Base-by-base conservation (phyloP, 2,329 filamentous ascomycete species). In the Emmonsiellopsis sp. region DNA sequence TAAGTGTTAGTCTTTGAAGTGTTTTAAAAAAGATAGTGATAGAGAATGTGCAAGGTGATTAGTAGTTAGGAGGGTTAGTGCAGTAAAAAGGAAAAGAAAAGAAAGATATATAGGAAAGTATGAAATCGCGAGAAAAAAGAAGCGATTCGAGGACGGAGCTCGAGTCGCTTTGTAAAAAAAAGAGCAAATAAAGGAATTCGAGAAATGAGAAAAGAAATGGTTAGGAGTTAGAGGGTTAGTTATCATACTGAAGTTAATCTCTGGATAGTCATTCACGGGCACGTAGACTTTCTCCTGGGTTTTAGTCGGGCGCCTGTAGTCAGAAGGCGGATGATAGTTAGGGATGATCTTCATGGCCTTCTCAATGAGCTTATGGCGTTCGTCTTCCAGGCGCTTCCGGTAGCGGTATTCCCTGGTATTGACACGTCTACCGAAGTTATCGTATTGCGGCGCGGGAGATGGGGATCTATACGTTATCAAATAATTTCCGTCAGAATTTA, bases 241-340 rank as follows among this genome's bases (percentile, higher is more conserved):
- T 91, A 93, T 92, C 92, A 92, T 96, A 98, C 93, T 98, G 89
- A 98, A 98, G 86, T 98, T 98, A 85, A 98, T 97, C 76, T 98
- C 93, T 81, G 93, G 93, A 74, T 98, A 98, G 76, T 98, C 93
- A 83, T 98, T 98, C 78, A 98, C 93, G 72, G 93, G 93, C 73
- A 98, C 93, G 73, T 98, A 98, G 87, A 98, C 94, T 81, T 98
- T 98, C 81, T 98, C 93, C 77, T 98, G 93, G 70, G 93, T 98
- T 87, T 98, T 98, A 72, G 92, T 97, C 58, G 93, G 93, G 66
- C 93, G 88, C 72, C 93, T 89, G 74, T 98, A 98, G 73, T 98
- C 93, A 80, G 92, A 88, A 55, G 93, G 93, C 66, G 93, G 93
- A 71, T 97, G 90, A 72, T 98, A 98, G 83, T 96, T 96, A 77